Conservation (phyloP, 192 early-diverging fungal species). For the Kappamyces sp. region DNA sequence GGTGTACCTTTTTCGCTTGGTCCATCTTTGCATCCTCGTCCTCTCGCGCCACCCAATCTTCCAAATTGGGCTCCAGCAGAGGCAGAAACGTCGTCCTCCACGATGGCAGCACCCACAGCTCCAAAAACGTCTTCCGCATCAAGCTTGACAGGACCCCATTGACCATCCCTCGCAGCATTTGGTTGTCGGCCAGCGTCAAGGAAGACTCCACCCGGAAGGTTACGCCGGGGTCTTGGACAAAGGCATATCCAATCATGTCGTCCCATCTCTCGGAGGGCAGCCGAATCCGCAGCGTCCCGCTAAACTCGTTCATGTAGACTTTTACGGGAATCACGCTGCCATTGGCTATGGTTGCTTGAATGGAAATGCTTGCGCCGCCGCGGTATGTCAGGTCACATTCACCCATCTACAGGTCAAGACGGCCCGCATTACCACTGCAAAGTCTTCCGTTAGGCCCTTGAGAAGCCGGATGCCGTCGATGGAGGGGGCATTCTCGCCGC, state of each 20-base stretch:
- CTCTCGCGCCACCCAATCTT: slow-evolving; percentile 1
- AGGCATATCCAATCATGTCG: slow-evolving; percentile 45
- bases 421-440: slow-evolving; percentile 34
- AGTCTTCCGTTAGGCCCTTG: slow-evolving; percentile 45
- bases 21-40: slow-evolving; percentile 15
- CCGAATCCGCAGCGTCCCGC: slow-evolving; percentile 40
- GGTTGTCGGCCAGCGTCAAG: slow-evolving; percentile 42
- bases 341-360: slow-evolving; percentile 35
- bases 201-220: slow-evolving; percentile 44
- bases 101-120: slow-evolving; percentile 51
- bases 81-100: slow-evolving; percentile 50
- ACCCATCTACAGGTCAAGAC: slow-evolving; percentile 20
- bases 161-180: slow-evolving; percentile 38
- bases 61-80: slow-evolving; percentile 40
- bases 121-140: slow-evolving; percentile 43
- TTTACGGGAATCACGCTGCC: slow-evolving; percentile 40
- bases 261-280: slow-evolving; percentile 36
- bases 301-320: slow-evolving; percentile 32
- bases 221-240: slow-evolving; percentile 49
- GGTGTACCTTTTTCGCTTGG: slow-evolving; percentile 12
- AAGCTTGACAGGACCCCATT: slow-evolving; percentile 38
- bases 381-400: slow-evolving; percentile 44
- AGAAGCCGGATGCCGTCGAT: slow-evolving; percentile 35
- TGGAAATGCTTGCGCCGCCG: slow-evolving; percentile 43
- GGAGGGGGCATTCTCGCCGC: slow-evolving; percentile 43